These are phyloP conservation scores for Ustulina deusta DNA, from an alignment of 2,329 filamentous ascomycete genomes.

Conservation along the genomic window DNA sequence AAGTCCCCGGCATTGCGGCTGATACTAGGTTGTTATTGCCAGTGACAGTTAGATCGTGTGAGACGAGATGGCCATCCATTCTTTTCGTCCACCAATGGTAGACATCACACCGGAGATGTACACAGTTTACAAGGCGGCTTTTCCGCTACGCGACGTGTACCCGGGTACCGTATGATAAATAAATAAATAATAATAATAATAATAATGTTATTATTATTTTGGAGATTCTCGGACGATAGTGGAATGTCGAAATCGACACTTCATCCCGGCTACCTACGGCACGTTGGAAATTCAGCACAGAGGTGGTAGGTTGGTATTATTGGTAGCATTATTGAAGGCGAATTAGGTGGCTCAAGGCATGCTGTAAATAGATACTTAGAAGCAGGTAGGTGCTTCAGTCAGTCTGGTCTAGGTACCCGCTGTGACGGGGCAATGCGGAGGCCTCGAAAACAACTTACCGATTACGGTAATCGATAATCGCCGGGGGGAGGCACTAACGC, in stretches of 20 bases:
- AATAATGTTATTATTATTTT: neutral
- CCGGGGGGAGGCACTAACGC: constrained; percentile 27
- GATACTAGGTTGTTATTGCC: constrained; percentile 2
- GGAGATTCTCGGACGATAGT: neutral
- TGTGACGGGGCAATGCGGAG: neutral
- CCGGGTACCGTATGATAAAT: neutral
- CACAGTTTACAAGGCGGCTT: neutral
- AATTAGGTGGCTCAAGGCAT: no score
- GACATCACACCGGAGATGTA: neutral
- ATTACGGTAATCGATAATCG: constrained; percentile 31
- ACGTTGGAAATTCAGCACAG: neutral
- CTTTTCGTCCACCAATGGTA: constrained; percentile 5
- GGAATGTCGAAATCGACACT: neutral
- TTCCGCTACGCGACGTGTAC: neutral
- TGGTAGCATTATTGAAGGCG: no score
- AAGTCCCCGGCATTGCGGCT: constrained; percentile 33
- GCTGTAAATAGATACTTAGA: no score
- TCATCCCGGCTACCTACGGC: neutral
- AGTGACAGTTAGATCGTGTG: constrained; percentile 9
- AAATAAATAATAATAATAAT: neutral
- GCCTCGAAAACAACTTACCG: constrained; percentile 16
- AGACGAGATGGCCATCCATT: constrained; percentile 6
- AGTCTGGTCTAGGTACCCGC: no score
- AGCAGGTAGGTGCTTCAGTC: neutral
- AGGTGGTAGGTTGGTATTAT: neutral